Evolutionary conservation across 1,284 basidiomycete species (phyloP).

Genomic region (Microbotryum saponariae): DNA sequence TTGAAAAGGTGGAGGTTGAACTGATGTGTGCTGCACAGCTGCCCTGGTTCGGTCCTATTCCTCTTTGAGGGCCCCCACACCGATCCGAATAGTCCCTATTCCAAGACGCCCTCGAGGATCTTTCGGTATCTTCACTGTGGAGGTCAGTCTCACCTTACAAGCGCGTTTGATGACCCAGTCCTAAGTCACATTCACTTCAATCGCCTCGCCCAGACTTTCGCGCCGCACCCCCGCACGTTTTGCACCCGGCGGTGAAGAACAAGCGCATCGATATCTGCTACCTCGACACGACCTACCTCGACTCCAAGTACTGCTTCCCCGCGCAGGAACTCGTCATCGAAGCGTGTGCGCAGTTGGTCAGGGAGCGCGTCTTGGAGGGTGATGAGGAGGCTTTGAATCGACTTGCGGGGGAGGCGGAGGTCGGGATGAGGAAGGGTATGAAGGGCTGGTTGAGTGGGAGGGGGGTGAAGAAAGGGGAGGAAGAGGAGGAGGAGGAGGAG

Average conservation of each 20-base stretch:
- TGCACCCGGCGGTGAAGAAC: constrained; percentile 70
- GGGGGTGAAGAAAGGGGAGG: constrained; percentile 38
- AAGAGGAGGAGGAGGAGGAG: constrained; percentile 11
- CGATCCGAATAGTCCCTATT: constrained; percentile 65
- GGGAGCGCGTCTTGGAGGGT: constrained; percentile 48
- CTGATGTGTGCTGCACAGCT: constrained; percentile 39
- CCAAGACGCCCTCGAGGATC: constrained; percentile 55
- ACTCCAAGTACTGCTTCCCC: constrained; percentile 91
- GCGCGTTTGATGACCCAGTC: not conserved
- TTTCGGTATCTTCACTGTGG: constrained; percentile 95
- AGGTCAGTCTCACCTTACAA: constrained; percentile 50
- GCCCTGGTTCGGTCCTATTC: constrained; percentile 87
- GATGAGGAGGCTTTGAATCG: constrained; percentile 31
- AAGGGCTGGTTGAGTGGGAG: constrained; percentile 41
- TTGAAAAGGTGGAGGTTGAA: not conserved
- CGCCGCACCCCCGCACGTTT: constrained; percentile 63
- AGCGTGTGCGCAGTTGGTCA: constrained; percentile 79
- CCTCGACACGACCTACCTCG: constrained; percentile 92
- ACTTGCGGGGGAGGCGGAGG: constrained; percentile 19
- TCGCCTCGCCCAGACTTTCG: constrained; percentile 32
- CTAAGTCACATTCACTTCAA: no score
- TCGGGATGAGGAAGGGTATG: constrained; percentile 31
- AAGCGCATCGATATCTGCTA: constrained; percentile 81
- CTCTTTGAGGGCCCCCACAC: constrained; percentile 89
- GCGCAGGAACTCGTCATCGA: constrained; percentile 85